phyloP scores from a whole-genome alignment of 148 eudicot genomes.

The Camellia sinensis region DNA sequence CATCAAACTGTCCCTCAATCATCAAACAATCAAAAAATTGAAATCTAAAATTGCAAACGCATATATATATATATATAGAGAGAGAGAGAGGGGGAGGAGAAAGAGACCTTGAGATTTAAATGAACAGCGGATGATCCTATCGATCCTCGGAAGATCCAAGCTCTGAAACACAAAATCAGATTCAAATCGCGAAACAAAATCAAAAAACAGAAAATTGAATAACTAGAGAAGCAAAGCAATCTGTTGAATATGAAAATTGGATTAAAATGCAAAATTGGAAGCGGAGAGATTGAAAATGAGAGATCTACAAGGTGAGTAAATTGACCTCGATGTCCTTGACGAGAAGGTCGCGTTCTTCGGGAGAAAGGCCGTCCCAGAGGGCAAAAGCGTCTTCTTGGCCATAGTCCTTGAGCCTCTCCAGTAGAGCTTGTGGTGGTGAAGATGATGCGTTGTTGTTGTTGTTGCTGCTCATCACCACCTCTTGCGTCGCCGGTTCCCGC shows the following conservation, averaged over 20 bases:
- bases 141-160: slow-evolving; percentile 84
- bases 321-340: slow-evolving; percentile 77
- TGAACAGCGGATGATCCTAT: slow-evolving; percentile 90
- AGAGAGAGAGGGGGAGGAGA: background rate
- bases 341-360: slow-evolving; percentile 59
- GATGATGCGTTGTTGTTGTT: slow-evolving; percentile 17
- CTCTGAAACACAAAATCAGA: slow-evolving; percentile 34
- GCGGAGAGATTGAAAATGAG: background rate
- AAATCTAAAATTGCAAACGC: background rate
- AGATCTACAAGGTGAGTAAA: background rate
- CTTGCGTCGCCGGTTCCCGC: slow-evolving; percentile 31
- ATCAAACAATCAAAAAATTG: background rate
- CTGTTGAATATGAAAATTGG: background rate
- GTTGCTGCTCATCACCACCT: slow-evolving; percentile 6
- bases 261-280: slow-evolving; percentile 5
- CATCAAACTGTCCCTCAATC: background rate
- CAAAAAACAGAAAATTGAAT: background rate
- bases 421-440: slow-evolving; percentile 60
- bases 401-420: slow-evolving; percentile 91
- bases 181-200: background rate
- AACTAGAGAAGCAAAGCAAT: background rate
- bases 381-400: slow-evolving; percentile 90
- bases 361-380: slow-evolving; percentile 83
- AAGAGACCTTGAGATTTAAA: slow-evolving; percentile 75
- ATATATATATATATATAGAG: background rate